phyloP scores from a whole-genome alignment of 352 stramenopile genomes.

The Phytophthora fragariaefolia region DNA sequence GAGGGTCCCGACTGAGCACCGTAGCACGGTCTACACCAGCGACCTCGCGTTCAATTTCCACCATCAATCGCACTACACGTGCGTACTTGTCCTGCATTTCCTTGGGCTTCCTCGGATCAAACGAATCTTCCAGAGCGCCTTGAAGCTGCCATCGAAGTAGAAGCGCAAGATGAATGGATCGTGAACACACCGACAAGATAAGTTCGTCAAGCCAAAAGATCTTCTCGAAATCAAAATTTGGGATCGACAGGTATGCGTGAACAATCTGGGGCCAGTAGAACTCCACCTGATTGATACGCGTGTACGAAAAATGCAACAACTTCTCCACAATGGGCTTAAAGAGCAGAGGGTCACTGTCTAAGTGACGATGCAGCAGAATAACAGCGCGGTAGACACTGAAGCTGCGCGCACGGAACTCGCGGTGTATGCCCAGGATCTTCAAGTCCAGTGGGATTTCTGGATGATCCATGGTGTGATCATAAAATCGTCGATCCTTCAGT shows the following conservation, averaged over 20 bases:
- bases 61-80: slow-evolving; percentile 83
- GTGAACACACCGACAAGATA: slow-evolving; percentile 88
- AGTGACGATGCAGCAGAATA: slow-evolving; percentile 84
- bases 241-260: slow-evolving; percentile 87
- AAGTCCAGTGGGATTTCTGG: slow-evolving; percentile 86
- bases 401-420: slow-evolving; percentile 82
- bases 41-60: slow-evolving; percentile 88
- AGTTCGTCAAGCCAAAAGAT: slow-evolving; percentile 91
- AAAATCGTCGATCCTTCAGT: slow-evolving; percentile 80
- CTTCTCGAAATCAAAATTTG: slow-evolving; percentile 92
- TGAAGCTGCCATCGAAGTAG: slow-evolving; percentile 90
- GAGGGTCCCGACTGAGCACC: slow-evolving; percentile 62
- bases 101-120: slow-evolving; percentile 76
- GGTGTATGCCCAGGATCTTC: slow-evolving; percentile 86
- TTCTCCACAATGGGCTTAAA: slow-evolving; percentile 91
- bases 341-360: slow-evolving; percentile 85
- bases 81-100: slow-evolving; percentile 90
- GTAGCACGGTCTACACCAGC: slow-evolving; percentile 70
- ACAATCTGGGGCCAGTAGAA: slow-evolving; percentile 93
- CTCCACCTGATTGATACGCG: slow-evolving; percentile 91
- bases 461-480: slow-evolving; percentile 86
- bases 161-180: slow-evolving; percentile 85
- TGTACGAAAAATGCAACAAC: slow-evolving; percentile 87
- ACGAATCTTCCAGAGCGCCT: slow-evolving; percentile 84
- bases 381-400: slow-evolving; percentile 88